Evolutionary conservation across 768 basidiomycete species (phyloP).

Genomic region (Lepiota brunneoincarnata): DNA sequence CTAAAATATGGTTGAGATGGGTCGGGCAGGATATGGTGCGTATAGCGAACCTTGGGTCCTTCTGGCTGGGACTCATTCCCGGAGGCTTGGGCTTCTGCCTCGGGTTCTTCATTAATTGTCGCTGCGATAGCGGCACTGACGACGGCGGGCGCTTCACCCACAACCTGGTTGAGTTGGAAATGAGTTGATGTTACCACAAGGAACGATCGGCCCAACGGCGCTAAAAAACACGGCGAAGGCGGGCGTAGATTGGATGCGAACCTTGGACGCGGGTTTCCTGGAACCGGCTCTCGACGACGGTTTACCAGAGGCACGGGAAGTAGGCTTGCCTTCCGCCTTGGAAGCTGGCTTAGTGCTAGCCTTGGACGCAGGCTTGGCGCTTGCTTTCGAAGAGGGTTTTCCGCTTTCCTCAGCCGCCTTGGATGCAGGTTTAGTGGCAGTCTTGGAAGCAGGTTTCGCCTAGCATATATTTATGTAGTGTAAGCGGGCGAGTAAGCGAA

Average conservation of each 20-base stretch:
- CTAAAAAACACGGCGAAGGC: conserved; percentile 9
- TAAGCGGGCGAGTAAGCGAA: not conserved
- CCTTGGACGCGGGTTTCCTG: conserved; percentile 68
- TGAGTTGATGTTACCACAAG: conserved; percentile 14
- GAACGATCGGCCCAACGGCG: not conserved
- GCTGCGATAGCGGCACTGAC: conserved; percentile 33
- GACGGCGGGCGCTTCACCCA: conserved; percentile 35
- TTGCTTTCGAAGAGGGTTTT: conserved; percentile 24
- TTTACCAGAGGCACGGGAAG: conserved; percentile 45
- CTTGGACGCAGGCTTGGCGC: conserved; percentile 41
- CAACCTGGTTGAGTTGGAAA: conserved; percentile 28
- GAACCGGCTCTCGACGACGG: conserved; percentile 58
- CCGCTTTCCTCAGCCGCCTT: conserved; percentile 22
- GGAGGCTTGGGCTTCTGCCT: conserved; percentile 38
- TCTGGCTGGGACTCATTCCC: conserved; percentile 19
- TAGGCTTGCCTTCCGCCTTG: conserved; percentile 37
- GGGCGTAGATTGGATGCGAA: conserved; percentile 18
- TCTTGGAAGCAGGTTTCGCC: conserved; percentile 44
- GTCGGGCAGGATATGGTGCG: not conserved
- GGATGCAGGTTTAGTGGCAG: conserved; percentile 38
- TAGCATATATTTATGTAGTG: conserved; percentile 14
- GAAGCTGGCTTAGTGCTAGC: conserved; percentile 41
- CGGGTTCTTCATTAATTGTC: conserved; percentile 57
- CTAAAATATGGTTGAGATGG: not conserved
- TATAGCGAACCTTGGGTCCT: conserved; percentile 6